phyloP scores from a whole-genome alignment of 2,329 filamentous ascomycete species.

The Diplocarpon mali region DNA sequence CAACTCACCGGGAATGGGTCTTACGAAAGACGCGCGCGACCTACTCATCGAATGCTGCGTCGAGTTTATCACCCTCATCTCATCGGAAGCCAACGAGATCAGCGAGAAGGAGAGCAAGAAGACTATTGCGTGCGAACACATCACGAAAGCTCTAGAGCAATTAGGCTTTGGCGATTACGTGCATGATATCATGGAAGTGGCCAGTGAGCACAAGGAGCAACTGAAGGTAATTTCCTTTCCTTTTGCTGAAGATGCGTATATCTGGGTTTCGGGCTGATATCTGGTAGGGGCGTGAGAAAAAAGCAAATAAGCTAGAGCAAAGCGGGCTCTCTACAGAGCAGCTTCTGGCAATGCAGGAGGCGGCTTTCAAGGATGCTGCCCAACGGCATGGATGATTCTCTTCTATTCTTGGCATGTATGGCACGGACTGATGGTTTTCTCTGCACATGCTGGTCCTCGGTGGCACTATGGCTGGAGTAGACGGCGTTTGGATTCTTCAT shows the following conservation, averaged over 20 bases:
- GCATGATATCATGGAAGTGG: conserved; percentile 73
- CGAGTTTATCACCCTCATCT: conserved; percentile 96
- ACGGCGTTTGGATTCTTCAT: not conserved
- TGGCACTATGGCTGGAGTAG: not conserved
- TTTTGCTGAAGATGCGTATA: not conserved
- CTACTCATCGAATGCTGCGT: conserved; percentile 97
- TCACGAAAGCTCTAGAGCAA: conserved; percentile 86
- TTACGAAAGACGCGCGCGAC: conserved; percentile 91
- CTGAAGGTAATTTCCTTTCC: conserved; percentile 51
- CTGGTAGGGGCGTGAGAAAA: conserved; percentile 78
- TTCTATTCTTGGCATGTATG: not conserved
- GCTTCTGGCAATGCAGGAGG: conserved; percentile 76
- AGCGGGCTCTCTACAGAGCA: conserved; percentile 89
- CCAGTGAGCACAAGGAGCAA: conserved; percentile 82
- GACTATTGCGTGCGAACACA: conserved; percentile 96
- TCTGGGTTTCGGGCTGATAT: not conserved
- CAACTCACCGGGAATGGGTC: conserved; percentile 64
- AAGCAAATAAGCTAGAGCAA: conserved; percentile 92
- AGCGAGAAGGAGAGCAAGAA: conserved; percentile 98
- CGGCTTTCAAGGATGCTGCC: conserved; percentile 71
- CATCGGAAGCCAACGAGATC: conserved; percentile 98
- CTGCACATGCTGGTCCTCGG: not conserved
- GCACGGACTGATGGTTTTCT: not conserved
- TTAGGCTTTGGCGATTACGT: conserved; percentile 92
- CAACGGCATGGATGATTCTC: conserved; percentile 24